Evolutionary conservation across 805 yeast species (phyloP), one percentile per base, ranked within the genome.

Genomic region (Yarrowia bubula): DNA sequence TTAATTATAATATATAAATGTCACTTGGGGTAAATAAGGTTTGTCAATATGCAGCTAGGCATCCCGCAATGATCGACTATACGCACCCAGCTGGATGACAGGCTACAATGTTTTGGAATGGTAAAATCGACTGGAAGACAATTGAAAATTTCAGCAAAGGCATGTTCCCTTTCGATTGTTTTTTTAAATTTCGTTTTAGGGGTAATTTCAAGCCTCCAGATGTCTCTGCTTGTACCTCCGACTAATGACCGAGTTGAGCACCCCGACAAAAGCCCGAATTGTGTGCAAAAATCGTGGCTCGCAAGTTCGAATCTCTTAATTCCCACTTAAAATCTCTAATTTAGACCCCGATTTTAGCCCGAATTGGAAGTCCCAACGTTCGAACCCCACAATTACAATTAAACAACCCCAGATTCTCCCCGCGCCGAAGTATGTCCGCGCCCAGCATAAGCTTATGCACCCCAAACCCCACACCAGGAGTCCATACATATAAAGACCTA

Each of bases 381-480:
- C 61, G 61, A 55, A 17, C 47, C 61, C 47, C 46, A 31, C 47
- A 4, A 11, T 17, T 11, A 6, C 61, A 1, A 15, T 55, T 55
- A 18, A 18, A 8, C 31, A 15, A 55, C 61, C 61, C 60, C 60
- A 53, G 46, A 41, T 39, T 41, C 41, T 31, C 47, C 43, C 61
- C 61, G 47, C 61, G 47, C 61, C 61, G 61, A 55, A 55, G 61
- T 55, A 31, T 55, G 61, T 41, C 61, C 61, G 61, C 47, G 15
- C 31, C 15, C 47, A 41, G 17, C 15, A 39, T 39, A 38, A 55
- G 61, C 47, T 55, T 55, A 55, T 55, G 61, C 61, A 41, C 47
- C 7, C 38, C 47, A 41, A 31, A 55, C 61, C 61, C 61, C 61
- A 55, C 61, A 55, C 61, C 43, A 55, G 33, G 18, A 4, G 42